Percentiles rank a stretch among this genome's conserved stretches.
Conservation (phyloP, 106 monocot species). For the Cymbidium sinense region DNA sequence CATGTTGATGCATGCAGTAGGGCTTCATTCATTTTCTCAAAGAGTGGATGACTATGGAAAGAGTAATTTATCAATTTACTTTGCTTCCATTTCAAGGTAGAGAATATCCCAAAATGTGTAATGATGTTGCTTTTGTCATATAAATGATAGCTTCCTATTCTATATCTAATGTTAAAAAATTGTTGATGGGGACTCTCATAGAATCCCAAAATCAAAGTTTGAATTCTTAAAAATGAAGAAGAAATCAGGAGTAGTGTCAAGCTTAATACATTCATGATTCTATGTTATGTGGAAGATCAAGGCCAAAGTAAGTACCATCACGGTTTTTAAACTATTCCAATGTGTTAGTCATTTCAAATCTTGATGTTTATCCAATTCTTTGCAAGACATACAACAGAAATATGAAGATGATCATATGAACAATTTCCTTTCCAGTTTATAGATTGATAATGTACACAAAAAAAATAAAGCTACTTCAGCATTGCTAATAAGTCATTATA, state of each 20-base stretch:
- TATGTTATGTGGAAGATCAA: too few relatives aligned
- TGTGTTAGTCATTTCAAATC: not conserved
- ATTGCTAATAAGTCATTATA: not conserved
- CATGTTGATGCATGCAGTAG: not conserved
- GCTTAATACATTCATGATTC: not conserved
- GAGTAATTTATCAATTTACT: not conserved
- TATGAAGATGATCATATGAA: conserved; percentile 3
- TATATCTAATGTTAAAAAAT: not conserved
- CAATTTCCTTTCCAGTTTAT: not conserved
- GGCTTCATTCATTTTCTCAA: not conserved
- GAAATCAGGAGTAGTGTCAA: not conserved
- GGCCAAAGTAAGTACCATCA: too few relatives aligned
- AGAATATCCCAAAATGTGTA: not conserved
- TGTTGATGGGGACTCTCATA: not conserved
- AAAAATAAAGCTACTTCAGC: not conserved
- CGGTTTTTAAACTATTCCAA: too few relatives aligned
- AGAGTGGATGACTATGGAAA: not conserved
- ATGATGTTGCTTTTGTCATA: not conserved
- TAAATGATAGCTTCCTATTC: not conserved
- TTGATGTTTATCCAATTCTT: not conserved
- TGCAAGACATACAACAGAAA: not conserved
- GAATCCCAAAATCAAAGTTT: not conserved
- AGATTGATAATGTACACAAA: not conserved
- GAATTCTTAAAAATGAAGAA: not conserved
- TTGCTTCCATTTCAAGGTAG: not conserved